phyloP scores from a whole-genome alignment of 768 basidiomycete species.

The Hericium coralloides region DNA sequence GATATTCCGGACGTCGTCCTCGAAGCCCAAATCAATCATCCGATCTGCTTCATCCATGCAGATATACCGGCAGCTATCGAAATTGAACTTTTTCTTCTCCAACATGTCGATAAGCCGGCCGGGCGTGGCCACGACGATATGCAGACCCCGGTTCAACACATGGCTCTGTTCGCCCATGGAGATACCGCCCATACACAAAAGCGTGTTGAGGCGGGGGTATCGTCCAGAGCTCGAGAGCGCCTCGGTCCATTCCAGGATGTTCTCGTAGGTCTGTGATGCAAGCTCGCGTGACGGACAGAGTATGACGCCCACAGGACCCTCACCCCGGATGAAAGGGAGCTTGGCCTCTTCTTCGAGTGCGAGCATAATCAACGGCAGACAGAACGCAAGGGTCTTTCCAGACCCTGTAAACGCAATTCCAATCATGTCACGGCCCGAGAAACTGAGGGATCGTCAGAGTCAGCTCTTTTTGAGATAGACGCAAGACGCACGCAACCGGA shows the following conservation, averaged over 20 bases:
- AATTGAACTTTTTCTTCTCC: constrained; percentile 88
- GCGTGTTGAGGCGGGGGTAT: constrained; percentile 80
- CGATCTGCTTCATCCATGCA: constrained; percentile 99
- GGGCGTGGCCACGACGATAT: constrained; percentile 95
- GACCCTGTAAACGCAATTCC: constrained; percentile 99
- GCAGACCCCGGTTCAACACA: constrained; percentile 82
- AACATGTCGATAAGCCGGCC: constrained; percentile 97
- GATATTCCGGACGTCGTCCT: constrained; percentile 97
- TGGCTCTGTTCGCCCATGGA: constrained; percentile 98
- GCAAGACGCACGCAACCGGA: constrained; percentile 71
- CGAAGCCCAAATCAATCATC: constrained; percentile 98
- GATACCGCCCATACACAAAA: constrained; percentile 96
- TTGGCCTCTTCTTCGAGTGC: constrained; percentile 90
- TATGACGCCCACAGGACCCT: constrained; percentile 95
- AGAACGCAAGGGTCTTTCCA: constrained; percentile 97
- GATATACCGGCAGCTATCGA: constrained; percentile 90
- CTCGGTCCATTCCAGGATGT: constrained; percentile 77
- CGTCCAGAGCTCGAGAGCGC: constrained; percentile 70
- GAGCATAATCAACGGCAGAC: constrained; percentile 94
- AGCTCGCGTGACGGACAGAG: constrained; percentile 97
- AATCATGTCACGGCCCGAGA: constrained; percentile 94
- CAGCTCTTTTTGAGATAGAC: background rate
- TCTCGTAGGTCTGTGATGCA: constrained; percentile 95
- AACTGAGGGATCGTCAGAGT: constrained; percentile 37
- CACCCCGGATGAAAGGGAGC: constrained; percentile 82